Conservation (phyloP, 106 monocot genomes). For the Allium cepa region DNA sequence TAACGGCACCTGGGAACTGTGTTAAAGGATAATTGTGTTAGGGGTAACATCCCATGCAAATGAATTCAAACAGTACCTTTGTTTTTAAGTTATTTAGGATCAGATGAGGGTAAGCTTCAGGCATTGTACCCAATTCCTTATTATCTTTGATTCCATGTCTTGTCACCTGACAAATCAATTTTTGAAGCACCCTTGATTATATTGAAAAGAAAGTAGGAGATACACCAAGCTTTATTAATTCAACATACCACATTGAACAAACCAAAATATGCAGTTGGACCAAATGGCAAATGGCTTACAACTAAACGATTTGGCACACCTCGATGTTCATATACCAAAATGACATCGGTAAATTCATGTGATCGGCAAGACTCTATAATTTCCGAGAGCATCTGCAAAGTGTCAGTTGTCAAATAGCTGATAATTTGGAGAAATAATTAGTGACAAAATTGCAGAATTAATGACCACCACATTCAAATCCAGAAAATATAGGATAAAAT, state of each 20-base stretch:
- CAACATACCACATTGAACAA: conserved; percentile 89
- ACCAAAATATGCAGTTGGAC: conserved; percentile 95
- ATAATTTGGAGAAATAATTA: conserved; percentile 3
- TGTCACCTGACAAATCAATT: conserved; percentile 41
- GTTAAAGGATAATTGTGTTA: too few species aligned
- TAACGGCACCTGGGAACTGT: too few species aligned
- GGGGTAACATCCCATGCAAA: too few species aligned
- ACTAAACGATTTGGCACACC: conserved; percentile 87
- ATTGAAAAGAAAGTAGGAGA: background rate
- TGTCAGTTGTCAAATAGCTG: too few species aligned
- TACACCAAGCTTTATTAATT: background rate
- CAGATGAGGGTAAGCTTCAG: conserved; percentile 91
- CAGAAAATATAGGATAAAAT: too few species aligned
- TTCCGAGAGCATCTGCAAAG: conserved; percentile 30
- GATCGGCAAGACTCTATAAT: conserved; percentile 79
- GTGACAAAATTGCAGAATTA: conserved; percentile 1
- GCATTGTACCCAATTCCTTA: conserved; percentile 85
- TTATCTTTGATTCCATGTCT: conserved; percentile 96
- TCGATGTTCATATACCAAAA: conserved; percentile 93
- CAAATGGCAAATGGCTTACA: conserved; percentile 90
- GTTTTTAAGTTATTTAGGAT: conserved; percentile 80
- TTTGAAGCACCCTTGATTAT: too few species aligned
- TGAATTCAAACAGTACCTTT: conserved; percentile 32
- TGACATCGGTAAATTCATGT: conserved; percentile 91
- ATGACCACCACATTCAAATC: too few species aligned